Evolutionary conservation across 2,329 filamentous ascomycete species (phyloP), one percentile per base, ranked within the genome.

Genomic region (Pestalotiopsis sp.): DNA sequence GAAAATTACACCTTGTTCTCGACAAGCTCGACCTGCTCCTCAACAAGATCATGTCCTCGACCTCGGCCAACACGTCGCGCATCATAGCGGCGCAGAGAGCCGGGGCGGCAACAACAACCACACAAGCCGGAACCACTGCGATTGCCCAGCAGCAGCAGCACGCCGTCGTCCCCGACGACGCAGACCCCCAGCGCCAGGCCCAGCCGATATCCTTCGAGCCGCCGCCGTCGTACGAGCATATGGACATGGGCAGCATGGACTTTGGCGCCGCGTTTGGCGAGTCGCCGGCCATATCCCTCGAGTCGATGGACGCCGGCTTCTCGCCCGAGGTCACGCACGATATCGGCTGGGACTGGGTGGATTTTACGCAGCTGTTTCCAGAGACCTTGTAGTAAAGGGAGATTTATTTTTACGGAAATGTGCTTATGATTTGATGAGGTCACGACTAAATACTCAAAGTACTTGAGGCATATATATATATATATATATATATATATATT

Each of bases 281-380:
- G 41, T 61, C 52, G n/a, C 56, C 27, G 38, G 52, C 61, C 38
- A 23, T 64, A 12, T 59, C 57, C 5, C 57, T 27, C 3, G 45
- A 52, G 45, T 66, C 64, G 1, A 52, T 41, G 23, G 67, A 68
- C 1, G 39, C 62, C 7, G 25, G 20, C n/a, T 66, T 59, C 25
- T 62, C 67, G 23, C 56, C 41, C 3, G 67, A 59, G 58, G 25
- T 56, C 23, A 56, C 57, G 13, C 63, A 66, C 20, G 68, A 69
- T 1, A 69, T 69, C 20, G 45, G 58, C 2, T 69, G 68, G 68
- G 64, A 69, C 49, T 69, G 68, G 68, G 68, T 52, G 13, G 64
- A 69, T n/a, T 69, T 69, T 58, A 64, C 63, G 12, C 68, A 66
- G 5, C 36, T 66, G 13, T 69, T 69, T 38, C 62, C 41, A 3